Evolutionary conservation across 805 yeast species (phyloP).

Genomic region (Wickerhamiella occidentalis): DNA sequence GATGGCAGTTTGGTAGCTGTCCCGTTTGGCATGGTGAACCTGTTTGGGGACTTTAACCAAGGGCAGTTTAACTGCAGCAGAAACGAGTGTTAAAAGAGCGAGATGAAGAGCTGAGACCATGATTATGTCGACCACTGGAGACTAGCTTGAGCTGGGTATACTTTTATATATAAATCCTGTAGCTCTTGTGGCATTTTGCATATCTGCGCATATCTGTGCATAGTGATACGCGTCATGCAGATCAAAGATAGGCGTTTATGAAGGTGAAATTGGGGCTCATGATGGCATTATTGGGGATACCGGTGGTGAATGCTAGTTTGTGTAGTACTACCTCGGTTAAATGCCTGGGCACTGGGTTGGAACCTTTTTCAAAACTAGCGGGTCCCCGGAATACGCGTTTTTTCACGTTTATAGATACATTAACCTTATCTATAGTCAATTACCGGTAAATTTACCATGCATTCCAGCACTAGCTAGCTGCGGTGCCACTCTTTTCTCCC

Average conservation of each 20-base stretch:
- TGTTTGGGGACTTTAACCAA: background rate
- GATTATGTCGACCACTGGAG: background rate
- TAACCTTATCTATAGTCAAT: background rate
- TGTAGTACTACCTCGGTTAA: too few relatives aligned
- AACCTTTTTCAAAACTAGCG: too few relatives aligned
- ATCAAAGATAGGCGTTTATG: background rate
- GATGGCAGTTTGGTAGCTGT: background rate
- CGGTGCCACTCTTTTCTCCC: background rate
- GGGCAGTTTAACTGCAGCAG: conserved; percentile 5
- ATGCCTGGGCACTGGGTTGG: too few relatives aligned
- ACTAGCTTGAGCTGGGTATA: background rate
- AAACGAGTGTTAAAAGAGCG: conserved; percentile 4
- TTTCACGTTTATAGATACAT: background rate
- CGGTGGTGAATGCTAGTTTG: too few relatives aligned
- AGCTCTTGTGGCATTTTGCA: background rate
- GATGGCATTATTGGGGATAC: too few relatives aligned
- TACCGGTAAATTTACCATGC: background rate
- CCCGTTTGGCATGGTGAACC: background rate
- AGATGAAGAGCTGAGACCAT: conserved; percentile 5
- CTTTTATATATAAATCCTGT: too few relatives aligned
- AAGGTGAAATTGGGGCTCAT: too few relatives aligned
- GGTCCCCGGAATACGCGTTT: too few relatives aligned
- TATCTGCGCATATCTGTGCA: background rate
- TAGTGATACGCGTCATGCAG: background rate
- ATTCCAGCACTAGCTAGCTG: background rate